phyloP scores from a whole-genome alignment of 805 yeast genomes.

The Ogataea sp. region DNA sequence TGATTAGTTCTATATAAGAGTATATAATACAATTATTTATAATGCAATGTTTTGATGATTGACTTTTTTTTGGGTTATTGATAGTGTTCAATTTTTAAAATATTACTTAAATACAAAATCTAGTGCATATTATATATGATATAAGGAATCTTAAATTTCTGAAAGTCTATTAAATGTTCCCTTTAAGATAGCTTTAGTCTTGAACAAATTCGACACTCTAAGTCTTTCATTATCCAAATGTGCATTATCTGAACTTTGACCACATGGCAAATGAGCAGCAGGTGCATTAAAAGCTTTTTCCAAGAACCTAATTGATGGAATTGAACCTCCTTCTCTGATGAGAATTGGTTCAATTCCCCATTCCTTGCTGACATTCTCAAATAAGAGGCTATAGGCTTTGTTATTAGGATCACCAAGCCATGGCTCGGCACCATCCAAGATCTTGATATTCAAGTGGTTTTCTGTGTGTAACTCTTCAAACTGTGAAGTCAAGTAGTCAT shows the following conservation, averaged over 20 bases:
- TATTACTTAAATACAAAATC: too few species aligned
- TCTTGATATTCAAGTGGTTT: conserved; percentile 51
- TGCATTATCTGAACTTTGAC: conserved; percentile 91
- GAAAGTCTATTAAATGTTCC: conserved; percentile 40
- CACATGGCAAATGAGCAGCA: conserved; percentile 95
- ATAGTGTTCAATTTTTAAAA: too few species aligned
- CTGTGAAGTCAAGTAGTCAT: conserved; percentile 33
- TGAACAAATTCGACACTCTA: conserved; percentile 69
- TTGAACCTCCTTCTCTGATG: conserved; percentile 95
- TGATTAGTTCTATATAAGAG: too few species aligned
- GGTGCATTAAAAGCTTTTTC: conserved; percentile 79
- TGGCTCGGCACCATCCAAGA: conserved; percentile 86
- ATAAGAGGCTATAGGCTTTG: conserved; percentile 60
- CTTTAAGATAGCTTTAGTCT: conserved; percentile 56
- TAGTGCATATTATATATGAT: too few species aligned
- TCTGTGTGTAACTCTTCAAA: conserved; percentile 48
- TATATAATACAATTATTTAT: too few species aligned
- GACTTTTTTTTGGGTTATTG: too few species aligned
- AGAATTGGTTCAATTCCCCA: conserved; percentile 82
- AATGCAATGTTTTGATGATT: too few species aligned
- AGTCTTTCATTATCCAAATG: conserved; percentile 85
- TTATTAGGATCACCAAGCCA: conserved; percentile 89
- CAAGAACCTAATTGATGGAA: conserved; percentile 79
- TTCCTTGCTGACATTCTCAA: conserved; percentile 50
- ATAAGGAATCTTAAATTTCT: background rate